Evolutionary conservation across 179 eudicot genomes (phyloP).

Genomic region (Camellia oleifera): DNA sequence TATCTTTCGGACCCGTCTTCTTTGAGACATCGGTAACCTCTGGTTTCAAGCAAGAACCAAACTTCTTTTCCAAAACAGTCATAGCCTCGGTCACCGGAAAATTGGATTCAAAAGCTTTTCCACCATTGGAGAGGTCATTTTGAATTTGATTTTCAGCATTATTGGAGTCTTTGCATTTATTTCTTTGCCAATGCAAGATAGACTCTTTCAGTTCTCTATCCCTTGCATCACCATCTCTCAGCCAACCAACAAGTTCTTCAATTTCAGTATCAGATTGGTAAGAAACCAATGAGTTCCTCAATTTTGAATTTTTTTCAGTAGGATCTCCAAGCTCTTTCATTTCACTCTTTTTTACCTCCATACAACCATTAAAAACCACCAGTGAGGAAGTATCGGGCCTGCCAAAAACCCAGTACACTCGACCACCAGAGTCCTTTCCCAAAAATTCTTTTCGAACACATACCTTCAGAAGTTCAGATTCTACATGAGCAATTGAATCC

Average conservation of each 20-base stretch:
- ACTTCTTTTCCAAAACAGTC: slow-evolving; percentile 47
- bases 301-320: not conserved
- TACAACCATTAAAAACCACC: slow-evolving; percentile 44
- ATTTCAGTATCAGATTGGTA: slow-evolving; percentile 60
- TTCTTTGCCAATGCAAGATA: slow-evolving; percentile 57
- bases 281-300: slow-evolving; percentile 35
- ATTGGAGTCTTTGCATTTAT: slow-evolving; percentile 27
- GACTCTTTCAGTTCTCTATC: slow-evolving; percentile 72
- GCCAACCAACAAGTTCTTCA: slow-evolving; percentile 50
- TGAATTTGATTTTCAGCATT: slow-evolving; percentile 25
- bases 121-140: slow-evolving; percentile 15
- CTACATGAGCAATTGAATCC: slow-evolving; percentile 50
- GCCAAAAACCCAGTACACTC: slow-evolving; percentile 68
- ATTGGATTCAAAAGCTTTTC: slow-evolving; percentile 21
- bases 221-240: slow-evolving; percentile 52
- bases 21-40: slow-evolving; percentile 27
- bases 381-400: slow-evolving; percentile 37
- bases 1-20: slow-evolving; percentile 32
- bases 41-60: slow-evolving; percentile 45
- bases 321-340: not conserved
- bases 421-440: slow-evolving; percentile 70
- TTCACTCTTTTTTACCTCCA: slow-evolving; percentile 26
- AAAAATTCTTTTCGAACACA: slow-evolving; percentile 67
- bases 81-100: slow-evolving; percentile 51
- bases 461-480: slow-evolving; percentile 51